Percentiles rank a stretch among this genome's conserved stretches.
Evolutionary conservation across 108 stramenopile genomes (phyloP).

Genomic region (Pseudonitzschia delicatissima): DNA sequence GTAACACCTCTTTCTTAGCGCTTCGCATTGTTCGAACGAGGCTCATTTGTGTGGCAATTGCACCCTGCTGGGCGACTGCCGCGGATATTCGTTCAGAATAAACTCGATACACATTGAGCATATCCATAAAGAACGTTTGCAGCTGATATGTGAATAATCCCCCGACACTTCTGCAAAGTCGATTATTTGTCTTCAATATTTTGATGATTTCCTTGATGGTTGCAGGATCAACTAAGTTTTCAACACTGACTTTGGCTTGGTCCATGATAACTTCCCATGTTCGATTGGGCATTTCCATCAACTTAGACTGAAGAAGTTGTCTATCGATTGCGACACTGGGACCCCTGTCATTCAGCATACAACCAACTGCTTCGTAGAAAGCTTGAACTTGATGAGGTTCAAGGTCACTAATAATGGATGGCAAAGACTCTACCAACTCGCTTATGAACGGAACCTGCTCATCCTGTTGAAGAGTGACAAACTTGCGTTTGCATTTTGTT

Average conservation of each 20-base stretch:
- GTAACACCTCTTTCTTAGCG: slow-evolving; percentile 94
- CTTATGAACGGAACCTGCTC: slow-evolving; percentile 89
- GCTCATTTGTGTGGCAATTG: slow-evolving; percentile 84
- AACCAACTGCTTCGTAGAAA: slow-evolving; percentile 97
- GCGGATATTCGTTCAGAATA: slow-evolving; percentile 93
- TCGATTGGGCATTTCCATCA: slow-evolving; percentile 94
- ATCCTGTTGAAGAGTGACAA: slow-evolving; percentile 89
- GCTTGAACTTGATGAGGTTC: slow-evolving; percentile 98
- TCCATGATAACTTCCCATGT: slow-evolving; percentile 90
- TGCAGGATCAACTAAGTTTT: slow-evolving; percentile 81
- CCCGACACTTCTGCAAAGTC: slow-evolving; percentile 89
- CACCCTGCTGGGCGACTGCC: slow-evolving; percentile 89
- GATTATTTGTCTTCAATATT: slow-evolving; percentile 93
- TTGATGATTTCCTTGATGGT: slow-evolving; percentile 94
- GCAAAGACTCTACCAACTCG: slow-evolving; percentile 90
- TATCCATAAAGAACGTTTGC: slow-evolving; percentile 91
- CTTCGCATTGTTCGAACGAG: slow-evolving; percentile 93
- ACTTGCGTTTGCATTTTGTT: slow-evolving; percentile 97
- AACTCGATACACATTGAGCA: slow-evolving; percentile 97
- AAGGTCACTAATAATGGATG: slow-evolving; percentile 91
- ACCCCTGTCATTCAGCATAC: slow-evolving; percentile 92
- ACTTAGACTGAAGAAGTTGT: slow-evolving; percentile 64
- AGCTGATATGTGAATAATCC: slow-evolving; percentile 93
- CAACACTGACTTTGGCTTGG: slow-evolving; percentile 70
- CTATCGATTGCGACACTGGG: slow-evolving; percentile 84